Base-by-base conservation (phyloP, 495 filamentous ascomycete species). In the Filosporella fistucella region DNA sequence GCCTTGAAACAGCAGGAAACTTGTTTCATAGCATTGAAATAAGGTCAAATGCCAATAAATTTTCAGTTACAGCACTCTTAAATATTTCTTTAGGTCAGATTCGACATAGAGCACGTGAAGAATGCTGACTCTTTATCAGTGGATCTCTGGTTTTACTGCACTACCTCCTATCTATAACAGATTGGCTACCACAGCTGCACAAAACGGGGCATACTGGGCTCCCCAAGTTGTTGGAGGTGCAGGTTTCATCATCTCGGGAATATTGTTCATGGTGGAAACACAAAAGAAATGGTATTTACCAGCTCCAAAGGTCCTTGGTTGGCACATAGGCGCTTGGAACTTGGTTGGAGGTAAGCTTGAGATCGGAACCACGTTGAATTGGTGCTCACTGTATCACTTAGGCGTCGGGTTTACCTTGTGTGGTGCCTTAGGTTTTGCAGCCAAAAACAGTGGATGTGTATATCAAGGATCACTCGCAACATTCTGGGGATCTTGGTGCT, bases 401-500 rank as follows among this genome's bases (percentile, higher is more conserved):
- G 77, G 81, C 0, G 61, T 87, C 49, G 83, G 84, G 0, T 89
- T 88, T 54, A 86, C 80, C 24, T 63, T 86, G 1, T 82, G 78
- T 58, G 82, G 84, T 21, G 80, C 76, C 11, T 65, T 85, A 44
- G 85, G 85, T 4, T 78, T 75, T 30, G 71, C 62, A n/a, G 54
- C 54, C 33, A 51, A 55, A 13, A 59, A 65, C 8, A 68, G 69
- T n/a, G 71, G 75, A 35, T 66, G 74, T 12, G 66, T 72, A 36
- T 85, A 84, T 52, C 74, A 84, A 50, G 62, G 74, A 7, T 66
- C 61, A 8, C 58, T 82, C 42, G 70, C 76, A 26, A 86, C 82
- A 0, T 86, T 87, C 52, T 81, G 82, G 71, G 84, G 82, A 0
- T 77, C 71, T 4, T 85, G 80, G 79, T 80, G 81, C 21, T 88